Percentiles rank a stretch among this genome's conserved stretches.
These are phyloP conservation scores for Suillus weaverae DNA, from an alignment of 768 basidiomycete genomes.

Conservation along the genomic window DNA sequence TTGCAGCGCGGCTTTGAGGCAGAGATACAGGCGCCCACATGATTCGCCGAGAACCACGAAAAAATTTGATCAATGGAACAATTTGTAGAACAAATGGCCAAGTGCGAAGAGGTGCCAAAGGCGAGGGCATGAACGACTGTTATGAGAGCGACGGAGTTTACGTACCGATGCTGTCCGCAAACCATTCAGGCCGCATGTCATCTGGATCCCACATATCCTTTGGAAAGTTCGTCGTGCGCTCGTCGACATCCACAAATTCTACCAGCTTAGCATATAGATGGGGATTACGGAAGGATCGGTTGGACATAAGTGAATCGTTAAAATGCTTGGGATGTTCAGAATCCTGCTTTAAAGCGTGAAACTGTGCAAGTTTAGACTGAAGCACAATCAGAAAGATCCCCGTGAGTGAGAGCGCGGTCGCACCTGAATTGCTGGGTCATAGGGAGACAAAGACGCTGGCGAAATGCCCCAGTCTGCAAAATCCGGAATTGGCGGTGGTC, in stretches of 20 bases:
- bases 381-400: neutral
- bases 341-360: constrained; percentile 69
- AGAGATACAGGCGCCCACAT: neutral
- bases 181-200: constrained; percentile 67
- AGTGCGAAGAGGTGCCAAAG: constrained; percentile 6
- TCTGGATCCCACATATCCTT: constrained; percentile 70
- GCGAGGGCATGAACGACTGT: constrained; percentile 5
- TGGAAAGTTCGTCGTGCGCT: constrained; percentile 83
- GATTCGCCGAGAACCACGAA: constrained; percentile 1
- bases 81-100: constrained; percentile 9
- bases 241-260: constrained; percentile 90
- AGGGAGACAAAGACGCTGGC: constrained; percentile 48
- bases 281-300: constrained; percentile 92
- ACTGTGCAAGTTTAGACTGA: constrained; percentile 81
- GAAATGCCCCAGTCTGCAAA: constrained; percentile 80
- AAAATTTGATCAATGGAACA: neutral
- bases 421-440: constrained; percentile 66
- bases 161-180: constrained; percentile 78
- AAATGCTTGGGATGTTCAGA: constrained; percentile 75
- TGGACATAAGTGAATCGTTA: constrained; percentile 93
- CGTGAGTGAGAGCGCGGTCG: constrained; percentile 10
- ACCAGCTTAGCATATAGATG: constrained; percentile 95
- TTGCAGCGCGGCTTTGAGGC: constrained; percentile 56
- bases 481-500: constrained; percentile 64
- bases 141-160: constrained; percentile 1